Evolutionary conservation across 768 basidiomycete species (phyloP).

Genomic region (Suillus ampliporus): DNA sequence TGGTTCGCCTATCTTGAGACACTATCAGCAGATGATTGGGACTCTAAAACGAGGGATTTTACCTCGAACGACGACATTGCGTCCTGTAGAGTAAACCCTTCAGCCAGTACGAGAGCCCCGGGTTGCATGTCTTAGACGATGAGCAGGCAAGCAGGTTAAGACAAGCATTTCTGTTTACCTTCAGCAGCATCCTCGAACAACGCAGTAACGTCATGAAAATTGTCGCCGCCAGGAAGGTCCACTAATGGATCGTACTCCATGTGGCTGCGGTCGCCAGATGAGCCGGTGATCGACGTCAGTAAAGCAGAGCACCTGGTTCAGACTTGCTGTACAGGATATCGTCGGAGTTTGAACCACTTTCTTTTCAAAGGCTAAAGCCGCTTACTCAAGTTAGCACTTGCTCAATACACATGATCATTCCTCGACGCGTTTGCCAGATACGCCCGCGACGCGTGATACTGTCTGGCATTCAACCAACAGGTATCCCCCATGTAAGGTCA

Average conservation of each 20-base stretch:
- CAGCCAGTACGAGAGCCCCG: conserved; percentile 67
- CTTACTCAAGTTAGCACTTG: background rate
- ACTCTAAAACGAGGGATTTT: conserved; percentile 11
- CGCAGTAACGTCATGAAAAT: conserved; percentile 67
- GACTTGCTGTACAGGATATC: background rate
- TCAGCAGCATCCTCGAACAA: conserved; percentile 63
- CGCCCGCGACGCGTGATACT: conserved; percentile 58
- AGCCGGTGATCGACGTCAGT: conserved; percentile 9
- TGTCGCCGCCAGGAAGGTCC: conserved; percentile 58
- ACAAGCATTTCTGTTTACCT: conserved; percentile 47
- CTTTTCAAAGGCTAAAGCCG: background rate
- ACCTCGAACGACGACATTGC: conserved; percentile 96
- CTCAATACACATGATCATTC: conserved; percentile 19
- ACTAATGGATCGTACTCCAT: conserved; percentile 24
- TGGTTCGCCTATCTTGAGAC: conserved; percentile 81
- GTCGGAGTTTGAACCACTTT: conserved; percentile 38
- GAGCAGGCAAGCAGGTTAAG: conserved; percentile 10
- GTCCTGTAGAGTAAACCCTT: conserved; percentile 77
- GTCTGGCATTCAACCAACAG: conserved; percentile 94
- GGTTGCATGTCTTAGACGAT: conserved; percentile 60
- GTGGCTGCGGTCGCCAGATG: conserved; percentile 12
- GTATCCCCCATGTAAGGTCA: conserved; percentile 80
- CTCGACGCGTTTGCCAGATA: conserved; percentile 19
- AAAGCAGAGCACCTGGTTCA: background rate
- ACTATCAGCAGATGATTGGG: background rate